phyloP scores from a whole-genome alignment of 441 rosid genomes.

The Euphorbia celastroides region DNA sequence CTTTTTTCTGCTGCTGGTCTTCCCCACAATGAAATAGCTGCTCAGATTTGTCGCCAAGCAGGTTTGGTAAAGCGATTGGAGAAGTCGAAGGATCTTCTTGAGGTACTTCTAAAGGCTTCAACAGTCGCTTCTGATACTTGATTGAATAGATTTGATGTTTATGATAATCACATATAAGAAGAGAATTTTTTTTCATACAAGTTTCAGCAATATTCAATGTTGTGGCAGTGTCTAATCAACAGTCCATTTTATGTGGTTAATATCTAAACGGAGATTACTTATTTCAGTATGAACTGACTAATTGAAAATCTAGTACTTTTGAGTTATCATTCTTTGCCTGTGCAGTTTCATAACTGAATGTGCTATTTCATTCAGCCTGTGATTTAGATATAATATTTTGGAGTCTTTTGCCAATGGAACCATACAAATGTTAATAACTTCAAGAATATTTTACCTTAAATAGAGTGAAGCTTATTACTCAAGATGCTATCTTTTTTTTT shows the following conservation, averaged over 20 bases:
- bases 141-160: not conserved
- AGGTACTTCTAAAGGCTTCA: conserved; percentile 4
- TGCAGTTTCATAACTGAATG: not conserved
- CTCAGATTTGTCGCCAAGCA: conserved; percentile 99
- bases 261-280: not conserved
- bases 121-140: not conserved
- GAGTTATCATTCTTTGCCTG: not conserved
- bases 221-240: not conserved
- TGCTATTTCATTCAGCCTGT: not conserved
- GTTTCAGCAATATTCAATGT: not conserved
- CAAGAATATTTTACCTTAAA: not conserved
- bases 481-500: not conserved
- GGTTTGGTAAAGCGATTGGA: conserved; percentile 96
- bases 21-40: conserved; percentile 98
- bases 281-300: not conserved
- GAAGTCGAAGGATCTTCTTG: conserved; percentile 35
- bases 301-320: no score
- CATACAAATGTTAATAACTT: not conserved
- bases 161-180: not conserved
- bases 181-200: not conserved
- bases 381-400: not conserved
- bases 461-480: not conserved
- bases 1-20: conserved; percentile 99
- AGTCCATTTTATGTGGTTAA: not conserved
- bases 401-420: not conserved